Evolutionary conservation across 2,329 filamentous ascomycete species (phyloP).

Genomic region (Ustilaginoidea virens): DNA sequence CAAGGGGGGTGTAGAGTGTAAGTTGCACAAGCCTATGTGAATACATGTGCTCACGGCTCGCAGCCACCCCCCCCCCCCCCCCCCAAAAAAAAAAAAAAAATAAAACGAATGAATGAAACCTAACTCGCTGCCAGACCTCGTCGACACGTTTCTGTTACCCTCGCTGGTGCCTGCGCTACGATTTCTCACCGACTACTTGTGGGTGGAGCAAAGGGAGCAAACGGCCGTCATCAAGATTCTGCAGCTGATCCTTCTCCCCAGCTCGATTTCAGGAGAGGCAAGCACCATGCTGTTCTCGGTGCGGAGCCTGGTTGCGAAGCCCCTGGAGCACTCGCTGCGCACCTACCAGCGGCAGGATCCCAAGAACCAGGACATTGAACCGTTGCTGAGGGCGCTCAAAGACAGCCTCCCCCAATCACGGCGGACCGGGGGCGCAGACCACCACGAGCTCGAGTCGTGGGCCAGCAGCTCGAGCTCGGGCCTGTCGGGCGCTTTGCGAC

Average conservation of each 20-base stretch:
- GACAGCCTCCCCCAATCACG: constrained; percentile 41
- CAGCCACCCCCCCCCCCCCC: too few relatives aligned
- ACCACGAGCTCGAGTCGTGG: constrained; percentile 57
- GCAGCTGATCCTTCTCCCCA: constrained; percentile 54
- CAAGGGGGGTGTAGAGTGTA: constrained; percentile 62
- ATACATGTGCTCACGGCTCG: too few relatives aligned
- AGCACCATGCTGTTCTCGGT: constrained; percentile 55
- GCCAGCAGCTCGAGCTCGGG: constrained; percentile 38
- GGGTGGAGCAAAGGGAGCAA: constrained; percentile 49
- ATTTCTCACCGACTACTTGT: constrained; percentile 57
- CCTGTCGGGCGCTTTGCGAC: constrained; percentile 39
- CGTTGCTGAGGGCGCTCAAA: constrained; percentile 49
- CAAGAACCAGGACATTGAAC: constrained; percentile 52
- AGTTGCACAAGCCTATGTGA: constrained; percentile 17
- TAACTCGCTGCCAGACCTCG: constrained; percentile 39
- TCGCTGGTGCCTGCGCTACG: constrained; percentile 58
- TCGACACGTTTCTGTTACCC: constrained; percentile 68
- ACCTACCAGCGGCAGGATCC: constrained; percentile 52
- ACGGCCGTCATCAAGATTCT: constrained; percentile 57
- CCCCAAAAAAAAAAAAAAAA: too few relatives aligned
- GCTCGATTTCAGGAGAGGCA: constrained; percentile 56
- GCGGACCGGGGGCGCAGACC: constrained; percentile 44
- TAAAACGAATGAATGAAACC: too few relatives aligned
- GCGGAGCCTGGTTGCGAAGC: constrained; percentile 54
- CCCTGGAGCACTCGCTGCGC: constrained; percentile 50